Conservation (phyloP, 768 basidiomycete species). For the Favolaschia claudopus region DNA sequence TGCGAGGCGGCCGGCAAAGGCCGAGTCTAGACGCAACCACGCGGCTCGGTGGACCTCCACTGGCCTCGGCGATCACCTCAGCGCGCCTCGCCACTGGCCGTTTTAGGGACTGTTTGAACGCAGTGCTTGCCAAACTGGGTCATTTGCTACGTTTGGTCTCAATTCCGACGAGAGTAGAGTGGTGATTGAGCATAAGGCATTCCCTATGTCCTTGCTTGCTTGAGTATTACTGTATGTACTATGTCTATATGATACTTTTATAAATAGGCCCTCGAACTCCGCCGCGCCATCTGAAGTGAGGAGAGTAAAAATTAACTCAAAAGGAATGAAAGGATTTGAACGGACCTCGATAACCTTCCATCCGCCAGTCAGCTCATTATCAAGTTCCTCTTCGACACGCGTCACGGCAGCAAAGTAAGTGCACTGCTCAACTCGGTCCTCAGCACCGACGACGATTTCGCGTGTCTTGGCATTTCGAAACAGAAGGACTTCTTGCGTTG, state of each 20-base stretch:
- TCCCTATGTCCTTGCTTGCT: neutral
- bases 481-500: slow-evolving; percentile 91
- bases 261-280: slow-evolving; percentile 40
- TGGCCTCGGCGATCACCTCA: too few species aligned
- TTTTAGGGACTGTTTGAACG: too few species aligned
- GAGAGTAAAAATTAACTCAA: slow-evolving; percentile 33
- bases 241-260: slow-evolving; percentile 19
- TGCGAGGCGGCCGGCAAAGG: too few species aligned
- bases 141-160: neutral
- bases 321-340: slow-evolving; percentile 25
- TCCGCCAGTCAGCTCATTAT: slow-evolving; percentile 93
- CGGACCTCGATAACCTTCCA: slow-evolving; percentile 97
- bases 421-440: slow-evolving; percentile 92
- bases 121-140: too few species aligned
- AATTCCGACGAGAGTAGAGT: neutral
- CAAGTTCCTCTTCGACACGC: slow-evolving; percentile 84
- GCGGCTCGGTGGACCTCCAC: too few species aligned
- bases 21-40: too few species aligned
- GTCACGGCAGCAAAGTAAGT: slow-evolving; percentile 93
- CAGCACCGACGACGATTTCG: slow-evolving; percentile 88
- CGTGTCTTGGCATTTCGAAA: slow-evolving; percentile 91
- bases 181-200: slow-evolving; percentile 12
- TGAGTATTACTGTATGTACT: slow-evolving; percentile 22
- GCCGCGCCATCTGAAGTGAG: slow-evolving; percentile 35
- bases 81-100: too few species aligned